These are phyloP conservation scores for Triticum monococcum DNA, from an alignment of 176 grass and related monocot genomes.

Conservation along the genomic window DNA sequence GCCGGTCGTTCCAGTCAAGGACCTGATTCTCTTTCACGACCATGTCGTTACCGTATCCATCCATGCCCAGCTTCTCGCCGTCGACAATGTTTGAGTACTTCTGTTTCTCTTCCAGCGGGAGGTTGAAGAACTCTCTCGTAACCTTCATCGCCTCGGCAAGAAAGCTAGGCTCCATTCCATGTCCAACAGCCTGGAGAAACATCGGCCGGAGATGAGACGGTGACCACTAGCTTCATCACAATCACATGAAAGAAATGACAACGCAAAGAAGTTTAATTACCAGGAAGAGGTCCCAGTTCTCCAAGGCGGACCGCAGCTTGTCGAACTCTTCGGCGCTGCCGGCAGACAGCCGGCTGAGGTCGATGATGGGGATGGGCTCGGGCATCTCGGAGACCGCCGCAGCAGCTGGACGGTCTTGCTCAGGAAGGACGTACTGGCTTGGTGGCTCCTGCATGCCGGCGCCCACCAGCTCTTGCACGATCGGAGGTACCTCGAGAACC, in stretches of 20 bases:
- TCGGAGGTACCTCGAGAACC: neutral
- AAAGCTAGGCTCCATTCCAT: neutral
- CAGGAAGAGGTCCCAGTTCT: neutral
- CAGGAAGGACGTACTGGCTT: neutral
- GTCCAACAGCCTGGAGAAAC: neutral
- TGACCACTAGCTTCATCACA: neutral
- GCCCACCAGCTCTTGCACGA: neutral
- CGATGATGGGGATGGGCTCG: neutral
- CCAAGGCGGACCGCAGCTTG: neutral
- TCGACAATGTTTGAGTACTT: neutral
- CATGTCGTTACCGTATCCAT: neutral
- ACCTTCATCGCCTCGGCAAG: neutral
- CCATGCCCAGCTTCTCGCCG: neutral
- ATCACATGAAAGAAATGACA: neutral
- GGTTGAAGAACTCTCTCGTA: neutral
- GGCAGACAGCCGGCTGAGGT: neutral
- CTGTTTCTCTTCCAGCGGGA: neutral
- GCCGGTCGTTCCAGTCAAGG: neutral
- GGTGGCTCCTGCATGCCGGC: neutral
- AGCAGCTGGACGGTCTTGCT: neutral
- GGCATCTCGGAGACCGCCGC: neutral
- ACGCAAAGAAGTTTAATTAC: neutral
- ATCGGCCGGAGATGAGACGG: neutral
- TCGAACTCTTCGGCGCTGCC: neutral
- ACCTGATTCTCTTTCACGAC: neutral